A percentile compares a stretch with the other conserved stretches of the same genome.
These are phyloP conservation scores for Zygosaccharomyces pseudorouxii DNA, from an alignment of 805 yeast genomes.

Conservation along the genomic window DNA sequence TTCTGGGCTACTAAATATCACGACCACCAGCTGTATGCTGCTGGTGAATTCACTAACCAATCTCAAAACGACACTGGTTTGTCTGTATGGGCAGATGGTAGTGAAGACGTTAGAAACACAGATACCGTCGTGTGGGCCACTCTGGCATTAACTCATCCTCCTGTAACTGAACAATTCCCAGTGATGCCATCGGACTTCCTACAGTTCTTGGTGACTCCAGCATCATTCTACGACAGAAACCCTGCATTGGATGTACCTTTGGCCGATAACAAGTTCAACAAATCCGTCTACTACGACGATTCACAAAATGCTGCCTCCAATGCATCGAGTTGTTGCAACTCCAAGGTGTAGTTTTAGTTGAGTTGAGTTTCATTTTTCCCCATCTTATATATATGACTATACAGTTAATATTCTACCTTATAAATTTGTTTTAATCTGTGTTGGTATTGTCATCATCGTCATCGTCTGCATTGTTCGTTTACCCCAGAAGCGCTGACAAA, in stretches of 20 bases:
- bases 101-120: conserved; percentile 64
- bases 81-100: conserved; percentile 64
- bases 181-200: conserved; percentile 84
- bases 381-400: background rate
- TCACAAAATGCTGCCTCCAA: conserved; percentile 19
- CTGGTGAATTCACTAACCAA: conserved; percentile 85
- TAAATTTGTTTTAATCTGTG: background rate
- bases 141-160: conserved; percentile 74
- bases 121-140: conserved; percentile 81
- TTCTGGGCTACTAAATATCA: conserved; percentile 77
- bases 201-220: conserved; percentile 61
- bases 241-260: conserved; percentile 78
- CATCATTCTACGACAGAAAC: conserved; percentile 70
- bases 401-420: no score
- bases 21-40: conserved; percentile 70
- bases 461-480: no score
- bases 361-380: background rate
- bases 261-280: conserved; percentile 62
- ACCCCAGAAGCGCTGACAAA: no score
- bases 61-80: conserved; percentile 67
- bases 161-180: conserved; percentile 83
- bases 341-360: conserved; percentile 11
- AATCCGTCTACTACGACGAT: conserved; percentile 44
- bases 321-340: conserved; percentile 16
- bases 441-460: background rate